phyloP scores from a whole-genome alignment of 805 yeast species.

The Yarrowia yakushimensis region DNA sequence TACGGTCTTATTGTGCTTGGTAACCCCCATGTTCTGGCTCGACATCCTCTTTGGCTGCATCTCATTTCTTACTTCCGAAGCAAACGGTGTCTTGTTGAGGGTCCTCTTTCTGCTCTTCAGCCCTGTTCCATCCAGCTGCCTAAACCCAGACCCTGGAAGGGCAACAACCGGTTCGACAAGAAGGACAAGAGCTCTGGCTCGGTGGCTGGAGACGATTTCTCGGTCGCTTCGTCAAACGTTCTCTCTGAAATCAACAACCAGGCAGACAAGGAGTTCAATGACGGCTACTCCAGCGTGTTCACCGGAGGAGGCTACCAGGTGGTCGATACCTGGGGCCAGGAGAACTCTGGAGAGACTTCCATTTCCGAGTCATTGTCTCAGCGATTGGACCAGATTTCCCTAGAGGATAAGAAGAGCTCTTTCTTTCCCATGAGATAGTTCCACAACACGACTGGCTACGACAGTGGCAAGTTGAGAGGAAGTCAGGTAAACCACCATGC shows the following conservation, averaged over 20 bases:
- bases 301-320: slow-evolving; percentile 13
- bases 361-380: background rate
- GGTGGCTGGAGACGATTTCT: slow-evolving; percentile 7
- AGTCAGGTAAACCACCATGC: no score
- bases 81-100: slow-evolving; percentile 85
- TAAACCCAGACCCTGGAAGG: slow-evolving; percentile 20
- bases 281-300: slow-evolving; percentile 26
- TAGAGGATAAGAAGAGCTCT: slow-evolving; percentile 15
- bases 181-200: background rate
- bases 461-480: no score
- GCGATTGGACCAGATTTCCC: slow-evolving; percentile 13
- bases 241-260: slow-evolving; percentile 1
- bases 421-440: slow-evolving; percentile 7
- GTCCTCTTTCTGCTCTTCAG: slow-evolving; percentile 75
- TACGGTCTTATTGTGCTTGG: slow-evolving; percentile 80
- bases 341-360: background rate
- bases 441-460: no score
- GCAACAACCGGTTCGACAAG: slow-evolving; percentile 5
- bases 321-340: slow-evolving; percentile 11
- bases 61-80: slow-evolving; percentile 75
- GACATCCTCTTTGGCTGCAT: slow-evolving; percentile 73
- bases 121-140: slow-evolving; percentile 44
- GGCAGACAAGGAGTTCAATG: slow-evolving; percentile 26
- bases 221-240: slow-evolving; percentile 16
- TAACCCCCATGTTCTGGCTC: slow-evolving; percentile 72